Conservation (phyloP, 2,329 filamentous ascomycete species). For the Ascocoryne sarcoides region DNA sequence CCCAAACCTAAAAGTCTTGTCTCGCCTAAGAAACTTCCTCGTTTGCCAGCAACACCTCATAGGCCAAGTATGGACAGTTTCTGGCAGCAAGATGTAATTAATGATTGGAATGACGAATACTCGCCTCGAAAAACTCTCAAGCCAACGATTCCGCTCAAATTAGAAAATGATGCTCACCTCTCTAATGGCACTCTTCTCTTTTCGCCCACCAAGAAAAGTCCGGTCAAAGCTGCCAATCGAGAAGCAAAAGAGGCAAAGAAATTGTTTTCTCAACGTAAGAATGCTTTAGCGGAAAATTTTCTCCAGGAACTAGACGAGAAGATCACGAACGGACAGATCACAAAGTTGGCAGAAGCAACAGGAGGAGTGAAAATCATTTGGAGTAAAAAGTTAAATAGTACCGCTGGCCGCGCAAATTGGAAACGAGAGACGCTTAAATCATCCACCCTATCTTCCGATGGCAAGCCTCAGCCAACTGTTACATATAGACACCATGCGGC, state of each 20-base stretch:
- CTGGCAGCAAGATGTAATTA: constrained; percentile 49
- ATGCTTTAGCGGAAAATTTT: constrained; percentile 54
- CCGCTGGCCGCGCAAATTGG: constrained; percentile 70
- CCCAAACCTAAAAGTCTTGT: constrained; percentile 14
- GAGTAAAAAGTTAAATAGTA: constrained; percentile 72
- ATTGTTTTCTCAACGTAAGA: constrained; percentile 53
- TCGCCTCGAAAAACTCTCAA: constrained; percentile 39
- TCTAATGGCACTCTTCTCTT: neutral
- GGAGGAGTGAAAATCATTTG: constrained; percentile 66
- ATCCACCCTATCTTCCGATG: constrained; percentile 15
- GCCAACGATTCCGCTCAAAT: constrained; percentile 14
- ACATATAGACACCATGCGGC: constrained; percentile 52
- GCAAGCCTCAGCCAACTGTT: neutral
- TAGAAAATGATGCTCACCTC: constrained; percentile 3
- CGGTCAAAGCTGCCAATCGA: constrained; percentile 28
- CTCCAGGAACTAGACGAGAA: constrained; percentile 58
- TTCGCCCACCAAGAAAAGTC: constrained; percentile 23
- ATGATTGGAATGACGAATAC: constrained; percentile 57
- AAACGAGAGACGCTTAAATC: constrained; percentile 46
- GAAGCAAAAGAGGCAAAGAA: constrained; percentile 40
- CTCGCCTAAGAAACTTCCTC: constrained; percentile 26
- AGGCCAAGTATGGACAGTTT: constrained; percentile 46
- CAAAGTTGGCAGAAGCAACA: constrained; percentile 48
- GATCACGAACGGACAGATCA: constrained; percentile 53
- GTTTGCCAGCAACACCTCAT: constrained; percentile 47